phyloP scores from a whole-genome alignment of 768 basidiomycete genomes.

The Termitomyces sp. region DNA sequence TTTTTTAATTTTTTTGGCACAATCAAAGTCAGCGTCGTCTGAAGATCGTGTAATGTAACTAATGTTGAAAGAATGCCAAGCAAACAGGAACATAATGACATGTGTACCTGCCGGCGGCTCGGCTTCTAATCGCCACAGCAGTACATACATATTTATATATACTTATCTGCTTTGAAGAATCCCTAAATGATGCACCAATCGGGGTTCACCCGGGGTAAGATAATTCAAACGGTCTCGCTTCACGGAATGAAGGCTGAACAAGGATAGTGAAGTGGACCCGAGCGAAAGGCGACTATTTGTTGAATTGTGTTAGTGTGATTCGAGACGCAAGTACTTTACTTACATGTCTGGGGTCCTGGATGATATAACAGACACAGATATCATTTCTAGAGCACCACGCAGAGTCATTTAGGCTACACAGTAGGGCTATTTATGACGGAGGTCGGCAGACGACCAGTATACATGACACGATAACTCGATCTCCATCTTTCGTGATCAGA shows the following conservation, averaged over 20 bases:
- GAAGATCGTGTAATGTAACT: no score
- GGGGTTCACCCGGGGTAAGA: no score
- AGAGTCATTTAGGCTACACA: background rate
- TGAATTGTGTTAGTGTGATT: background rate
- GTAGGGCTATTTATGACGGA: background rate
- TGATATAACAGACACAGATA: no score
- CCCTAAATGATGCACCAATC: background rate
- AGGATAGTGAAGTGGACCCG: no score
- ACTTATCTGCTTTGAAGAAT: background rate
- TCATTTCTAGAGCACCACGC: background rate
- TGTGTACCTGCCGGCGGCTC: background rate
- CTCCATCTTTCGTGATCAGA: background rate
- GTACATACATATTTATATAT: no score
- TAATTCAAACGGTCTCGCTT: background rate
- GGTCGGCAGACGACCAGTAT: background rate
- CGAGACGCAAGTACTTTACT: no score
- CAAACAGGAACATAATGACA: background rate
- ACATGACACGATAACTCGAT: background rate
- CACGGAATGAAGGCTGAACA: background rate
- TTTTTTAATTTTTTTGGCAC: background rate
- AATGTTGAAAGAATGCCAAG: background rate
- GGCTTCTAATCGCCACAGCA: background rate
- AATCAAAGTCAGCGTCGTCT: background rate
- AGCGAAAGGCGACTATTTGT: no score
- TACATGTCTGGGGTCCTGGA: no score